Evolutionary conservation across 2,329 filamentous ascomycete genomes (phyloP), one percentile per base, ranked within the genome.

Genomic region (Pseudocercospora cruenta): DNA sequence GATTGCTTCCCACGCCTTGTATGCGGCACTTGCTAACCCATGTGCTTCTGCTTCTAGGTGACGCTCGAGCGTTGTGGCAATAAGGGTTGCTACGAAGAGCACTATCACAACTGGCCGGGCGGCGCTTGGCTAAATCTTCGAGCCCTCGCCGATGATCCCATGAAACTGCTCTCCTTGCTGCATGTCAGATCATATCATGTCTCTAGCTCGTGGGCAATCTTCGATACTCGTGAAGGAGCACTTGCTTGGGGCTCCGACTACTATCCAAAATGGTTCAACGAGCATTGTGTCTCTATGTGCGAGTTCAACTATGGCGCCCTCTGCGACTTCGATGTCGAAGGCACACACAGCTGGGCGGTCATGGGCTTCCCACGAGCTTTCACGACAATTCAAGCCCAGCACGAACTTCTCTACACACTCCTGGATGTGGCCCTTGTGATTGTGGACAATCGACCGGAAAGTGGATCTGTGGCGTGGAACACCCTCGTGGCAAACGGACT

Each of bases 391-490:
- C 64, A 66, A 58, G 36, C 4, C 16, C 64, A 66, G 12, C 59
- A 66, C 24, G 59, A 66, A 31, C 43, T 66, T 4, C 43, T 66
- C 6, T 62, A 24, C 12, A 31, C 53, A 5, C 47, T 66, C 9
- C 21, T 36, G 31, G 10, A 55, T 1, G 12, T 66, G 1, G 6
- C 58, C 0, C 1, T 58, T 1, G 3, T 16, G 2, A 31, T 65
- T 33, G 22, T 58, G 4, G 39, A 33, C 1, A 36, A 24, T 1
- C 16, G 9, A 9, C n/a, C 21, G n/a, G 14, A 9, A 8, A 47
- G 9, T 9, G 45, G 45, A 3, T 19, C 45, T 16, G 16, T 4
- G n/a, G 7, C n/a, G 3, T 47, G n/a, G 45, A 22, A 5, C 2
- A 7, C n/a, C 4, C 45, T 47, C 7, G 31, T 55, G 1, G 3